Evolutionary conservation across 768 basidiomycete genomes (phyloP), one percentile per base, ranked within the genome.

Genomic region (Tubosaeta brunneosetosa): DNA sequence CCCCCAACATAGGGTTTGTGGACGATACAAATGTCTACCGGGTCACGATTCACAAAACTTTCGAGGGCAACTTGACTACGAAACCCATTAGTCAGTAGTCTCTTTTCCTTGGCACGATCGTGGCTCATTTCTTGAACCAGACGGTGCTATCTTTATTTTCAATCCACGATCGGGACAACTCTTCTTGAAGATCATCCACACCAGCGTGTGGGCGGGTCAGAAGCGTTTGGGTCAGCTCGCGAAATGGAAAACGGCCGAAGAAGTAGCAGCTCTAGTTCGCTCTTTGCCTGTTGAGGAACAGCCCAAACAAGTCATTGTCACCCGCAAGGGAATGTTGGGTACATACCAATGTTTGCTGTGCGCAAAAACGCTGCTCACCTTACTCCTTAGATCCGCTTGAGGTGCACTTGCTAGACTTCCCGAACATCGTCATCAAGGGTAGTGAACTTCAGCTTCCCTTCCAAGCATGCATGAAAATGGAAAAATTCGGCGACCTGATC

Each of bases 401-500:
- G 77, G 97, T 98, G 53, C 97, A 98, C 68, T 82, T 98, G 69
- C 85, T 99, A 57, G 97, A 99, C 74, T 99, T 99, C 86, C 97
- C 97, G 47, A 99, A 99, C 73, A 99, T 99, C 60, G 97, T 99
- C 71, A 99, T 99, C 78, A 98, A 98, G 75, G 97, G 97, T 52
- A 94, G 91, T 59, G 97, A 99, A 69, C 77, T 99, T 44, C 97
- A 99, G 64, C 76, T 98, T 52, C 97, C 97, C 0, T 99, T 99
- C 94, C 95, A 98, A 73, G 95, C 97, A 14, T 95, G 94, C 62
- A 94, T 99, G 91, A 98, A 98, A 78, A 94, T 98, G 88, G 97
- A 99, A 81, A 97, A 98, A 73, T 98, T 99, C 61, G 97, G 97
- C 74, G 97, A 99, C 68, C 76, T 99, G 56, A 97, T 97, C 59